These are phyloP conservation scores for Esteya vermicola DNA, from an alignment of 2,329 filamentous ascomycete genomes.

Conservation along the genomic window DNA sequence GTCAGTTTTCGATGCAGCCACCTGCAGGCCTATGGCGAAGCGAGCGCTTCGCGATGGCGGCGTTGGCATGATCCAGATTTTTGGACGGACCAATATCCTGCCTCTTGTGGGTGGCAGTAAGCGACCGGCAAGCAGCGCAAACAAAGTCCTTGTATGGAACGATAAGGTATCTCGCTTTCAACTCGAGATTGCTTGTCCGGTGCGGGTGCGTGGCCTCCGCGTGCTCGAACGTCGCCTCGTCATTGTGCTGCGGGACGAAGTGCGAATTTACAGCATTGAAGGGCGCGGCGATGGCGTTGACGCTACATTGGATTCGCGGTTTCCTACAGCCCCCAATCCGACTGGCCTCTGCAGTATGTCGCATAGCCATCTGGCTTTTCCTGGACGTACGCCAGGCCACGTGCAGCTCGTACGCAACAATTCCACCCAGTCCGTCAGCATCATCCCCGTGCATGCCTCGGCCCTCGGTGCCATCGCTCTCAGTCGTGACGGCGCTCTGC, in stretches of 20 bases:
- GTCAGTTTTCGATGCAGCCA: constrained; percentile 57
- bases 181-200: constrained; percentile 68
- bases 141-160: constrained; percentile 87
- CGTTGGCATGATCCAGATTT: constrained; percentile 72
- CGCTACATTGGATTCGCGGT: constrained; percentile 55
- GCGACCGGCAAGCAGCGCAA: constrained; percentile 72
- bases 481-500: constrained; percentile 62
- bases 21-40: constrained; percentile 51
- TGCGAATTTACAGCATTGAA: constrained; percentile 68
- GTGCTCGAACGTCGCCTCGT: constrained; percentile 64
- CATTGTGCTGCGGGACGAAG: constrained; percentile 67
- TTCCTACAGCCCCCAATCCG: constrained; percentile 77
- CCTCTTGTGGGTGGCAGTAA: constrained; percentile 81
- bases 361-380: constrained; percentile 59
- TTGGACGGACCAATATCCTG: constrained; percentile 74
- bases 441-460: constrained; percentile 80
- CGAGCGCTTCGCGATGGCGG: constrained; percentile 62
- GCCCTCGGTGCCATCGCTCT: constrained; percentile 65
- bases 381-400: constrained; percentile 75
- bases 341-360: constrained; percentile 69
- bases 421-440: constrained; percentile 78
- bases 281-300: no score
- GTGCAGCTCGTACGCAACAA: constrained; percentile 72
- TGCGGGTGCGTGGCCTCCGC: constrained; percentile 66
- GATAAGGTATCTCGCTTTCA: constrained; percentile 60